These are phyloP conservation scores for Boechera stricta DNA, from an alignment of 345 rosid genomes.

Conservation along the genomic window DNA sequence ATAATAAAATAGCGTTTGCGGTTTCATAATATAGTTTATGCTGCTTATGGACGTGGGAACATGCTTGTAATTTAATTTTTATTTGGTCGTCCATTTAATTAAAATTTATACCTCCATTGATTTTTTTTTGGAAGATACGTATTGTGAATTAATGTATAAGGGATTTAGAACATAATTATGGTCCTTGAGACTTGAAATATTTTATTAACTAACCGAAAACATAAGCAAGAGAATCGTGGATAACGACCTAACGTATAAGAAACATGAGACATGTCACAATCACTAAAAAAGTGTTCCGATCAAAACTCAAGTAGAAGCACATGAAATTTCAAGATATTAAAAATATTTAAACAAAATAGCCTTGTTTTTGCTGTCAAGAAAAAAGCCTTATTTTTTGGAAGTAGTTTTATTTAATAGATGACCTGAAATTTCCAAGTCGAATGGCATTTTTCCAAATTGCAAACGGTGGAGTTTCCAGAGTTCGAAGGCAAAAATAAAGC, in stretches of 20 bases:
- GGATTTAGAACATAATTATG: slow-evolving; percentile 36
- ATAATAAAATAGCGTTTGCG: slow-evolving; percentile 5
- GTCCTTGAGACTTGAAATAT: slow-evolving; percentile 30
- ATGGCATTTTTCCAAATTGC: neutral
- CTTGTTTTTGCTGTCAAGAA: neutral
- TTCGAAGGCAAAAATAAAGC: neutral
- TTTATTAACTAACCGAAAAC: slow-evolving; percentile 34
- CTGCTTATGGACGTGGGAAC: slow-evolving; percentile 35
- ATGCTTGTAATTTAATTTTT: slow-evolving; percentile 18
- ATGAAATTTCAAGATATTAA: neutral
- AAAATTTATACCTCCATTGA: neutral
- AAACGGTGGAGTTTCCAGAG: slow-evolving; percentile 1
- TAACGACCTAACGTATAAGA: slow-evolving; percentile 39
- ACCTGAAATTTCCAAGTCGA: slow-evolving; percentile 1
- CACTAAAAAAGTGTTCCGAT: slow-evolving; percentile 25
- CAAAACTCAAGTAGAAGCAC: slow-evolving; percentile 31
- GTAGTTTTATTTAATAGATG: neutral
- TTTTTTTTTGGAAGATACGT: slow-evolving; percentile 32
- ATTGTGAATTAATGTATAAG: slow-evolving; percentile 20
- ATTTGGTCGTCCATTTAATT: slow-evolving; percentile 22
- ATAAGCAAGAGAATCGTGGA: slow-evolving; percentile 42
- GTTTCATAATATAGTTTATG: slow-evolving; percentile 14
- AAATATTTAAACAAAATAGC: neutral
- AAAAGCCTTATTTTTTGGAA: neutral
- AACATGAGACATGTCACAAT: slow-evolving; percentile 41